A percentile compares a stretch with the other conserved stretches of the same genome.
These are phyloP conservation scores for Puccinia coronata DNA, from an alignment of 1,284 basidiomycete genomes.

Conservation along the genomic window DNA sequence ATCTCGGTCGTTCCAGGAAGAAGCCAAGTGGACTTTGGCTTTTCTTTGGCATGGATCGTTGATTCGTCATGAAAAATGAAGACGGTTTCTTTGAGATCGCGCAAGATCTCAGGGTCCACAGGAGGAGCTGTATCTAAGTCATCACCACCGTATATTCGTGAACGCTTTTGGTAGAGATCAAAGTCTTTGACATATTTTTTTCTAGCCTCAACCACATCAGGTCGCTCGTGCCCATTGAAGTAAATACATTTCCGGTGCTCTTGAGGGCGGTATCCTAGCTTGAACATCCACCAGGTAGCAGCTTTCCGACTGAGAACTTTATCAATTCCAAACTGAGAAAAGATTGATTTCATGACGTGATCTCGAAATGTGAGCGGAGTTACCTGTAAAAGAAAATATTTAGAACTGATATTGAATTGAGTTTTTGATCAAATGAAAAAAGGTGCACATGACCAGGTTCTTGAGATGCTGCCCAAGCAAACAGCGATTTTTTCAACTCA, in stretches of 20 bases:
- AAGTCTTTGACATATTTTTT: background rate
- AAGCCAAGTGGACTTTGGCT: background rate
- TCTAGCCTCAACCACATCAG: too few relatives aligned
- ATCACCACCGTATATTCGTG: background rate
- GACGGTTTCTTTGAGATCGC: background rate
- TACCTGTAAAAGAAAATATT: background rate
- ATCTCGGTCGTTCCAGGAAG: conserved; percentile 6
- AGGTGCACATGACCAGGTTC: background rate
- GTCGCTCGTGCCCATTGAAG: too few relatives aligned
- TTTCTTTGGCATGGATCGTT: too few relatives aligned
- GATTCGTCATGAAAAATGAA: background rate
- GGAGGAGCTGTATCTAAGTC: background rate
- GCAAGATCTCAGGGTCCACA: background rate
- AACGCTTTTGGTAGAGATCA: background rate
- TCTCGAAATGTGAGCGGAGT: background rate
- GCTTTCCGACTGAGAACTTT: background rate
- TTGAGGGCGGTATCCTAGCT: background rate
- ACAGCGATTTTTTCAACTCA: background rate
- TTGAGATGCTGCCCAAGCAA: background rate
- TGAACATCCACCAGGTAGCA: conserved; percentile 5
- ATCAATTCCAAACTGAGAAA: background rate
- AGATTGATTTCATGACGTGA: background rate
- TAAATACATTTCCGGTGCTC: conserved; percentile 3
- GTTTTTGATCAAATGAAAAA: too few relatives aligned
- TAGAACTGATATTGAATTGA: background rate